Evolutionary conservation across 2,329 filamentous ascomycete genomes (phyloP), one percentile per base, ranked within the genome.

Genomic region (Coniochaeta sp.): DNA sequence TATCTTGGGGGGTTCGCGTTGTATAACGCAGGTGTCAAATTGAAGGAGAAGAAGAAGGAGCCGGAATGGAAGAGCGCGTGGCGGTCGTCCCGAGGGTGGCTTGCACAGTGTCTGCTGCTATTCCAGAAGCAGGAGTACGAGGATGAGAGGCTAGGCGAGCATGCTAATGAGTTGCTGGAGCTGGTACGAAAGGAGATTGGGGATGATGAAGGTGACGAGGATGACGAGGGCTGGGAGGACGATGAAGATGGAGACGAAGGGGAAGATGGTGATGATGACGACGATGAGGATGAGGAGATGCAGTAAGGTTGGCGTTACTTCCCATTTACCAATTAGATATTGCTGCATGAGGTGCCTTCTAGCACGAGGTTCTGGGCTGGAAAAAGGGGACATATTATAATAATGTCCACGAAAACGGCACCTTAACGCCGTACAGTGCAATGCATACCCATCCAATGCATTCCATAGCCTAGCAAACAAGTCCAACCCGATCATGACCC

Each of bases 1-100:
- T 99, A 99, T 76, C 81, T 99, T 6, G 95, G 95, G 50, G 96
- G 95, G 4, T 98, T 93, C 90, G 93, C 91, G 67, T 81, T 96
- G 66, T 91, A 91, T 71, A 82, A 96, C 61, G 79, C 89, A 63
- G 90, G 89, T 12, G 84, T 90, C 72, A 90, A 88, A 79, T 77
- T 85, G 68, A 84, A 80, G 76, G 79, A 70, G 26, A 63, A 60
- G 28, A 58, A 43, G 22, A 63, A 64, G 62, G 67, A 68, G 11
- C 66, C 84, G 55, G 77, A 79, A 56, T 84, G 85, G 75, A 82
- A 82, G 65, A 78, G 81, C 1, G 82, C 86, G 6, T 86, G 91
- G 81, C 84, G 84, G 60, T 88, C 90, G 17, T 90, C 91, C 68
- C 84, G 90, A 59, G 86, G 89, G 69, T 96, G 93, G 91, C 79